Conservation (phyloP, 2,329 filamentous ascomycete genomes). For the Neonectria magnoliae region DNA sequence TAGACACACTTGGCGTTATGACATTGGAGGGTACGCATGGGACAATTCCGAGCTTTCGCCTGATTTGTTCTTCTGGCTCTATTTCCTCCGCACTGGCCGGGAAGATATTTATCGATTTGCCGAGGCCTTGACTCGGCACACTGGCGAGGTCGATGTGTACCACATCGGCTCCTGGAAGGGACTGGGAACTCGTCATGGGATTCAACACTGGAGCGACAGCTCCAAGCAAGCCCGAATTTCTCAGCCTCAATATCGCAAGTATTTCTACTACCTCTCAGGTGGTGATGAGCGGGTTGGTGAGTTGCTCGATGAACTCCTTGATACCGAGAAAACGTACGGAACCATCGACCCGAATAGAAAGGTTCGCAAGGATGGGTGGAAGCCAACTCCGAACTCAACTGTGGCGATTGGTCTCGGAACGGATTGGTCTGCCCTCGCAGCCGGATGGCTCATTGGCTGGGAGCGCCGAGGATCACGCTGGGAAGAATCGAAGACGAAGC, state of each 20-base stretch:
- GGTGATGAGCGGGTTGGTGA: constrained; percentile 68
- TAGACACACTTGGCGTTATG: constrained; percentile 70
- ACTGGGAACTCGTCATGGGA: constrained; percentile 69
- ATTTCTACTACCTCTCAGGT: constrained; percentile 65
- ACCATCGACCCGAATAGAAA: constrained; percentile 67
- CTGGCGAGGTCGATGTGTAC: constrained; percentile 70
- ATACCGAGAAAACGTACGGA: constrained; percentile 63
- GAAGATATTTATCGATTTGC: constrained; percentile 68
- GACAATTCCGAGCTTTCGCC: constrained; percentile 72
- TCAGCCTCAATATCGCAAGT: constrained; percentile 63
- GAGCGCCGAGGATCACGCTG: constrained; percentile 64
- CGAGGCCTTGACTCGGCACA: constrained; percentile 67
- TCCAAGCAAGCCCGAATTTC: constrained; percentile 71
- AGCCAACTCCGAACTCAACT: constrained; percentile 52
- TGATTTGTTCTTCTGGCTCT: constrained; percentile 70
- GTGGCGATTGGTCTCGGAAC: constrained; percentile 65
- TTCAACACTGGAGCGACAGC: constrained; percentile 70
- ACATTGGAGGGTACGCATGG: constrained; percentile 72
- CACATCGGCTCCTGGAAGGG: constrained; percentile 67
- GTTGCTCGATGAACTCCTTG: constrained; percentile 59
- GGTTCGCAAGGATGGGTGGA: constrained; percentile 63
- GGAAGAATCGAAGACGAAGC: constrained; percentile 61
- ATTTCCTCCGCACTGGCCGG: constrained; percentile 68
- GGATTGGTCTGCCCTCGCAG: constrained; percentile 67
- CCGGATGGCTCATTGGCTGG: constrained; percentile 68